Evolutionary conservation across 2,329 filamentous ascomycete genomes (phyloP).

Genomic region (Berkeleyomyces basicola): DNA sequence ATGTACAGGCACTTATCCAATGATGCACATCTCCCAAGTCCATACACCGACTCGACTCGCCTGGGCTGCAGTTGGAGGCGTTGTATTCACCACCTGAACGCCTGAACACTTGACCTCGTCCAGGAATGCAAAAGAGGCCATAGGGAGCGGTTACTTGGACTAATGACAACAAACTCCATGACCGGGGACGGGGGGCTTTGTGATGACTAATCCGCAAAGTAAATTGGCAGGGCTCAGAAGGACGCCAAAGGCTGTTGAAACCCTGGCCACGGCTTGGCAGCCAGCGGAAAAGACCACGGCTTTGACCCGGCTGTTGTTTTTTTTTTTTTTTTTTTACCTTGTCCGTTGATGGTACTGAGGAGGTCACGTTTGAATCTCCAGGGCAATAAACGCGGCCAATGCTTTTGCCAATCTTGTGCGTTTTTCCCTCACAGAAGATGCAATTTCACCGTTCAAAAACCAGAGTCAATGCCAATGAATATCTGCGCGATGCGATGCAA

Average conservation of each 20-base stretch:
- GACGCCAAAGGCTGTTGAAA: background rate
- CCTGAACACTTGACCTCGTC: too few relatives aligned
- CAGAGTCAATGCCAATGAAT: constrained; percentile 1
- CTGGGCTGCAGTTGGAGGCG: too few relatives aligned
- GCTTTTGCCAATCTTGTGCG: background rate
- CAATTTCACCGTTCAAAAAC: background rate
- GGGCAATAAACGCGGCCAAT: background rate
- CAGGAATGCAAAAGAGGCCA: too few relatives aligned
- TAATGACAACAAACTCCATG: background rate
- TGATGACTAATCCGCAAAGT: background rate
- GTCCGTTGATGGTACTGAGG: too few relatives aligned
- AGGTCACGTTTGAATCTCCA: background rate
- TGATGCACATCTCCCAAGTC: too few relatives aligned
- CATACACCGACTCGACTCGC: too few relatives aligned
- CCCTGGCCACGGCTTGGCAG: background rate
- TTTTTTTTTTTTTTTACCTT: background rate
- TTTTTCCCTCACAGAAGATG: background rate
- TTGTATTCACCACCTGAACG: too few relatives aligned
- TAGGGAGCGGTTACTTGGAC: too few relatives aligned
- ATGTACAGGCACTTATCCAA: too few relatives aligned
- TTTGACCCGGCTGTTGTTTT: background rate
- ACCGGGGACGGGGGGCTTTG: background rate
- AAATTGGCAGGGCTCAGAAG: background rate
- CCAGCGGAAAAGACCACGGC: background rate
- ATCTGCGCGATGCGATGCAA: background rate